Base-by-base conservation (phyloP, 192 early-diverging fungal genomes). In the Backusella luteola region DNA sequence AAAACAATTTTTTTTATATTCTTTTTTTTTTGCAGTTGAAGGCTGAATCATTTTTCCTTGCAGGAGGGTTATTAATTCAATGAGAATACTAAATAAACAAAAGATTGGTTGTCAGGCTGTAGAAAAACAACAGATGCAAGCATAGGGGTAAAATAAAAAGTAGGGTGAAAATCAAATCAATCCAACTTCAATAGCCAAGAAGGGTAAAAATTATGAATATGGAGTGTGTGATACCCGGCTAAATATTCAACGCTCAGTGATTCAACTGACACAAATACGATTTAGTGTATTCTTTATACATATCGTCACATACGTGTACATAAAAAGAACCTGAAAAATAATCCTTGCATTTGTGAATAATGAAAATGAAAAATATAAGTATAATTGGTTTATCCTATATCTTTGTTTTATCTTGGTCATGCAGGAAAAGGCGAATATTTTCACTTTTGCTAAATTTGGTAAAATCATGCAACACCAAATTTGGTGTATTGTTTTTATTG, bases 401-500 rank as follows among this genome's bases (percentile, higher is more conserved):
- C n/a, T 29, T 3, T 59, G 19, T n/a, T 32, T 32, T 23, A 21
- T 21, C n/a, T 12, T 29, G 26, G 29, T 5, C 15, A 49, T 6
- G 1, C 21, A 63, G 23, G 23, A 29, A 63, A 63, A 63, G 26
- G 56, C 11, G 9, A 63, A 63, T 63, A 63, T 63, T 63, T 63
- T 63, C 21, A 11, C 14, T 63, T 9, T 63, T 63, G 56, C 56
- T 63, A 29, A 63, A 63, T 63, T 63, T 63, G 56, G 56, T 63
- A 63, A 63, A 63, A 63, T 63, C 4, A 63, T 63, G 56, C 56
- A 63, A 11, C 56, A 11, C 56, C 56, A 26, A 63, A 63, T 63
- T 63, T 63, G 56, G 56, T 63, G 23, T 63, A 12, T 63, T 63
- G 56, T 63, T 63, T 63, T 63, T 63, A 29, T 63, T 63, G 19